Evolutionary conservation across 1,284 basidiomycete species (phyloP), one percentile per base, ranked within the genome.

Genomic region (Pisolithus thermaeus): DNA sequence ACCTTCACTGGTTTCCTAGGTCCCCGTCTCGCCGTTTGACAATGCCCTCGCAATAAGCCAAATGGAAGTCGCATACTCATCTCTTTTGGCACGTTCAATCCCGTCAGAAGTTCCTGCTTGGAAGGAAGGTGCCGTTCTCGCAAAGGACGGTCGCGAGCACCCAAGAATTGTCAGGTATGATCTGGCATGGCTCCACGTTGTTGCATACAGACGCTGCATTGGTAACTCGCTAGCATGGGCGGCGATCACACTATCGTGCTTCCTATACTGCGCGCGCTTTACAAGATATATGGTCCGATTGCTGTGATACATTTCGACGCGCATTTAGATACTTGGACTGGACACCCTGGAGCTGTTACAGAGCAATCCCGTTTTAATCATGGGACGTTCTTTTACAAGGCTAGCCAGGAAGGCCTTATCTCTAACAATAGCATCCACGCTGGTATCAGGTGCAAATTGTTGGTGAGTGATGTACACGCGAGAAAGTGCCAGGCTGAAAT

Each of bases 271-370:
- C 80, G 85, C 28, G 76, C 84, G 6, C 65, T 89, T 23, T 65
- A 84, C 70, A 80, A 80, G 61, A 73, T 84, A 20, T 88, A 91
- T 61, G 88, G 87, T 1, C 84, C 85, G 0, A 76, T 89, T 47
- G 83, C 84, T 35, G 84, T 90, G 45, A 87, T 91, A 46, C 89
- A 91, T 64, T 90, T 91, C 56, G 88, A 91, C 61, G 83, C 86
- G 0, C 88, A 91, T 66, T 70, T 89, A 36, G 80, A 84, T 58
- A 81, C 82, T 7, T 84, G 88, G 86, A 60, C 71, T 25, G 68
- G 69, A 30, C 81, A 83, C 59, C 72, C 78, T 12, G 81, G 81
- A 28, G 67, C 73, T 48, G 64, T 65, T 14, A 77, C 80, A 1
- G 74, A 77, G 36, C 83, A 86, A 61, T 83, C 83, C 36, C 78